phyloP scores from a whole-genome alignment of 306 rosid species.

The Ceratonia siliqua region DNA sequence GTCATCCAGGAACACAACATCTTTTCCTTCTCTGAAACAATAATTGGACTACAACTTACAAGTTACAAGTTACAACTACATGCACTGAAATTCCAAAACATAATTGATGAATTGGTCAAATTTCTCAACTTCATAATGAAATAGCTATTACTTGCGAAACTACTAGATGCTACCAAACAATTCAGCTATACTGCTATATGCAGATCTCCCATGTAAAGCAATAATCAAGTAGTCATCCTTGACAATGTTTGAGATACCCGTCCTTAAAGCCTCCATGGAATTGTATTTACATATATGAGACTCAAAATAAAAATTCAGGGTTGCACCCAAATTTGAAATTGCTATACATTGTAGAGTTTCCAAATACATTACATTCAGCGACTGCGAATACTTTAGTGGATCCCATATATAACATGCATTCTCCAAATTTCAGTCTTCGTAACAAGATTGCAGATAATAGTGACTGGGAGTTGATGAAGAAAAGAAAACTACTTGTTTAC shows the following conservation, averaged over 20 bases:
- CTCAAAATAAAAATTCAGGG: conserved; percentile 11
- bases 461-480: too few species aligned
- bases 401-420: too few species aligned
- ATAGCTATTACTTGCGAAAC: not conserved
- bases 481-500: too few species aligned
- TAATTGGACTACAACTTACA: too few species aligned
- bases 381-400: too few species aligned
- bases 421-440: too few species aligned
- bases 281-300: not conserved
- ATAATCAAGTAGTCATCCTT: not conserved
- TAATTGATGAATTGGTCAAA: not conserved
- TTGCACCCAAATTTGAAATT: too few species aligned
- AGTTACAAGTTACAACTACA: not conserved
- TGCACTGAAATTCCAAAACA: not conserved
- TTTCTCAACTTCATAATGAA: not conserved
- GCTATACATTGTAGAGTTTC: too few species aligned
- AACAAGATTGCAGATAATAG: too few species aligned
- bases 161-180: not conserved
- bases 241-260: not conserved
- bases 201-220: not conserved
- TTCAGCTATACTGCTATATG: not conserved
- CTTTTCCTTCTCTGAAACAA: too few species aligned
- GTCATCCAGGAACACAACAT: too few species aligned
- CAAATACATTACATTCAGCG: too few species aligned
- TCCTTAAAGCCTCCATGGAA: not conserved